These are phyloP conservation scores for Aspergillus floridensis DNA, from an alignment of 2,329 filamentous ascomycete species.

Conservation along the genomic window DNA sequence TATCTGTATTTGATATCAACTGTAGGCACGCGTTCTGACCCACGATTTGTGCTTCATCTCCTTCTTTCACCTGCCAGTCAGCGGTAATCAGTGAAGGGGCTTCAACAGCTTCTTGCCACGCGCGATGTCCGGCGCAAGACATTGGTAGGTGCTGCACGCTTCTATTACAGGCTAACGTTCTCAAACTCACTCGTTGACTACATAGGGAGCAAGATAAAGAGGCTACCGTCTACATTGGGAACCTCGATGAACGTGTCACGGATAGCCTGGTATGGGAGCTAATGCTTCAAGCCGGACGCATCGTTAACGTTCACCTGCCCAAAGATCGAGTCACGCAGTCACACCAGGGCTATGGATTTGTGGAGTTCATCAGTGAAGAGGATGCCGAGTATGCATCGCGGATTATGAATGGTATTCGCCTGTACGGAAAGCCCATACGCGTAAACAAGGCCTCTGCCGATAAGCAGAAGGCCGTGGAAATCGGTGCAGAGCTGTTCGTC, in stretches of 20 bases:
- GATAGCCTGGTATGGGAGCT: constrained; percentile 93
- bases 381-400: constrained; percentile 96
- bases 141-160: constrained; percentile 59
- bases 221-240: constrained; percentile 95
- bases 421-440: constrained; percentile 91
- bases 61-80: background rate
- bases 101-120: constrained; percentile 3
- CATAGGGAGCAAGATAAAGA: constrained; percentile 96
- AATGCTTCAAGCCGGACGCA: constrained; percentile 95
- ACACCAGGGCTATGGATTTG: constrained; percentile 97
- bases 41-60: background rate
- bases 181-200: constrained; percentile 15
- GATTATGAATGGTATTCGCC: constrained; percentile 91
- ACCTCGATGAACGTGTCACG: constrained; percentile 93
- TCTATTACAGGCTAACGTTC: background rate
- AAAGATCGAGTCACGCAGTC: constrained; percentile 96
- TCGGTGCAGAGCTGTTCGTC: constrained; percentile 94
- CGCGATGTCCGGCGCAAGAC: constrained; percentile 67
- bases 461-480: constrained; percentile 88
- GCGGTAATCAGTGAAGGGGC: background rate
- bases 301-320: constrained; percentile 96
- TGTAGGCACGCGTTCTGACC: background rate
- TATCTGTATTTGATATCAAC: background rate
- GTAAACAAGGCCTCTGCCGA: constrained; percentile 94
- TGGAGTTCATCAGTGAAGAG: constrained; percentile 93